A percentile compares a stretch with the other conserved stretches of the same genome.
Conservation (phyloP, 169 alveolate genomes). For the Eimeria necatrix region DNA sequence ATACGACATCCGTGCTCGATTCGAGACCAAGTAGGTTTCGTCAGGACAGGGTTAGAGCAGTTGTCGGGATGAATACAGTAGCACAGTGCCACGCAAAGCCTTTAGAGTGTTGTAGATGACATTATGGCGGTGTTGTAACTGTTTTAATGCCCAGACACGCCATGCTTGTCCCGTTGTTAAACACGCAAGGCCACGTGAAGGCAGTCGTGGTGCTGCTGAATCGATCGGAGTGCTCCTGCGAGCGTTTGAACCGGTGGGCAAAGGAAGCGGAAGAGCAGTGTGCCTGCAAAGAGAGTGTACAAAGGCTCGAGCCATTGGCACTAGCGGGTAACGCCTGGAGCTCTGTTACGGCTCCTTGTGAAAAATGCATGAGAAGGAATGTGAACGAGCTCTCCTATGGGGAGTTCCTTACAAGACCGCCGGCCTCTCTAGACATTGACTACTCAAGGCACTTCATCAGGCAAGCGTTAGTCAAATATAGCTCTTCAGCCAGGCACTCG, state of each 20-base stretch:
- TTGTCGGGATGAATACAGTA: too few relatives aligned
- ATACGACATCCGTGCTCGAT: constrained; percentile 73
- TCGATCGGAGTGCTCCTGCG: constrained; percentile 39
- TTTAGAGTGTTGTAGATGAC: too few relatives aligned
- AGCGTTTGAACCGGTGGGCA: constrained; percentile 29
- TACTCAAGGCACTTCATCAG: constrained; percentile 68
- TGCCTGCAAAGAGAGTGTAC: constrained; percentile 14
- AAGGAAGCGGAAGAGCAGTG: constrained; percentile 24
- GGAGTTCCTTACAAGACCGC: constrained; percentile 65
- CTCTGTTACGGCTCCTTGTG: constrained; percentile 41
- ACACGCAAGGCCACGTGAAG: constrained; percentile 78
- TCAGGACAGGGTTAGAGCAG: too few relatives aligned
- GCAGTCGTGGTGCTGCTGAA: constrained; percentile 77
- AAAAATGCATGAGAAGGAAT: constrained; percentile 21
- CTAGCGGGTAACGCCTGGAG: constrained; percentile 73
- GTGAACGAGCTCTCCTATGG: constrained; percentile 63
- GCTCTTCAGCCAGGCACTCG: not conserved
- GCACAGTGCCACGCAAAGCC: too few relatives aligned
- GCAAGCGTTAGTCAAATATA: not conserved
- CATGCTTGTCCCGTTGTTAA: constrained; percentile 75
- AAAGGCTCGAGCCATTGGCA: constrained; percentile 41
- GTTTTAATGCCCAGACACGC: constrained; percentile 71
- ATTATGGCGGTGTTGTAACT: too few relatives aligned
- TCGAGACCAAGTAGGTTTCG: constrained; percentile 62
- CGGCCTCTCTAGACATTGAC: constrained; percentile 46